Percentiles rank a stretch among this genome's conserved stretches.
phyloP scores from a whole-genome alignment of 208 protist species.

The Sergeia podlipaevii region DNA sequence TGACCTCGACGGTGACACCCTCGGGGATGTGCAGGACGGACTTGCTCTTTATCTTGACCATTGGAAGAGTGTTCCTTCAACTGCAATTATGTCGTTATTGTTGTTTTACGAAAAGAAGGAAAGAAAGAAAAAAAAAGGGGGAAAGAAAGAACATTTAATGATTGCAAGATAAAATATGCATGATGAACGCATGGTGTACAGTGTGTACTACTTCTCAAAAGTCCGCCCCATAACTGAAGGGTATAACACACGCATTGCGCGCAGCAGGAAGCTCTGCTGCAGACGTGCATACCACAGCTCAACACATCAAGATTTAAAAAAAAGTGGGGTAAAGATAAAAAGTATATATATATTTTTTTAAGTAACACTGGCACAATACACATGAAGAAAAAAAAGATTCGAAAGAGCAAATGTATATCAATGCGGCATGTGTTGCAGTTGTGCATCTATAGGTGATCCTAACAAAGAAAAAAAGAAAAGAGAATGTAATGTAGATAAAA shows the following conservation, averaged over 20 bases:
- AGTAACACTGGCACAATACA: background rate
- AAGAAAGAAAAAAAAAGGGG: slow-evolving; percentile 1
- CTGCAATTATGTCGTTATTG: background rate
- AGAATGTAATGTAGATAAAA: no score
- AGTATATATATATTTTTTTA: background rate
- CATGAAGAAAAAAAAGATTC: slow-evolving; percentile 1
- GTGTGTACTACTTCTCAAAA: no score
- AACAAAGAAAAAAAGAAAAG: slow-evolving; percentile 11
- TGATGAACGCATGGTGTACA: no score
- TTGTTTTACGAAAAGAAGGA: slow-evolving; percentile 3
- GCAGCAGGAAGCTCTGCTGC: no score
- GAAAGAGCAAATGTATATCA: no score
- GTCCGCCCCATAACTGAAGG: no score
- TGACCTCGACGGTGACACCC: slow-evolving; percentile 21
- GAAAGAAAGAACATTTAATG: slow-evolving; percentile 11
- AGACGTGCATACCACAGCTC: no score
- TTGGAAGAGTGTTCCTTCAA: slow-evolving; percentile 10
- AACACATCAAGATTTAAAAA: no score
- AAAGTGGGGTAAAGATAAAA: background rate
- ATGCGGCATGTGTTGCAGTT: no score
- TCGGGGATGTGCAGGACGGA: slow-evolving; percentile 23
- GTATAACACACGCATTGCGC: no score
- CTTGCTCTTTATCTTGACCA: slow-evolving; percentile 38
- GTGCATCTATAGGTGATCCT: no score
- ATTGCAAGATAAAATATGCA: no score